Base-by-base conservation (phyloP, 2,329 filamentous ascomycete species). In the Leptographium wingfieldii region DNA sequence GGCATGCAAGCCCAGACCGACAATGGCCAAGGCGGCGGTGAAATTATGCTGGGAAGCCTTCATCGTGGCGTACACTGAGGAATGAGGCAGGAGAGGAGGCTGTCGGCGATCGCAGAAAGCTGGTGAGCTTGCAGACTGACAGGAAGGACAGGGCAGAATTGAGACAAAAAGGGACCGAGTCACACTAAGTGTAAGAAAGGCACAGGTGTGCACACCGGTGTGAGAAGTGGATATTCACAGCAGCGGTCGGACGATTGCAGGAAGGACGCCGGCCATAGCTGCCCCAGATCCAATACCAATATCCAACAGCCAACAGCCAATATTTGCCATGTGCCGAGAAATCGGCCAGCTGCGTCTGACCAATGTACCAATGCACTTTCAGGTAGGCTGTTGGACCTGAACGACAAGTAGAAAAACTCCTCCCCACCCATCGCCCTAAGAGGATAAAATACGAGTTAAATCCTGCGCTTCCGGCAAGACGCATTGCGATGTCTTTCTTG, bases 1-100 rank as follows among this genome's bases (percentile, higher is more conserved):
- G 4, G 62, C 63, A 55, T 57, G 66, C 16, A 68, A 58, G 35
- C 64, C 63, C 27, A 43, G 35, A 25, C 38, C 35, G 19, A 35
- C 27, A 25, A 61, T 60, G 52, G 25, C 10, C 12, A 49, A 29
- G 25, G 65, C 27, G n/a, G 62, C 63, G 12, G 56, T 59, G 60
- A 19, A 19, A n/a, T 46, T 46, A 7, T 46, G 19, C 43, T n/a
- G 43, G 43, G 43, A 63, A n/a, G 63, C 57, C 61, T 62, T 64
- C 63, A 64, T 64, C 22, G 29, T 14, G 14, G 27, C 3, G 48
- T 14, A 46, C 40, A 57, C 27, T 14, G 22, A 51, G 22, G 22
- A 27, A 29, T 3, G 46, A 25, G 22, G 46, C 48, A 14, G 38
- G 22, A 51, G 48, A 51, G 9, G 19, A 46, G 43, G 43, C 43